Evolutionary conservation across 2,329 filamentous ascomycete species (phyloP).

Genomic region (Apiospora sp.): DNA sequence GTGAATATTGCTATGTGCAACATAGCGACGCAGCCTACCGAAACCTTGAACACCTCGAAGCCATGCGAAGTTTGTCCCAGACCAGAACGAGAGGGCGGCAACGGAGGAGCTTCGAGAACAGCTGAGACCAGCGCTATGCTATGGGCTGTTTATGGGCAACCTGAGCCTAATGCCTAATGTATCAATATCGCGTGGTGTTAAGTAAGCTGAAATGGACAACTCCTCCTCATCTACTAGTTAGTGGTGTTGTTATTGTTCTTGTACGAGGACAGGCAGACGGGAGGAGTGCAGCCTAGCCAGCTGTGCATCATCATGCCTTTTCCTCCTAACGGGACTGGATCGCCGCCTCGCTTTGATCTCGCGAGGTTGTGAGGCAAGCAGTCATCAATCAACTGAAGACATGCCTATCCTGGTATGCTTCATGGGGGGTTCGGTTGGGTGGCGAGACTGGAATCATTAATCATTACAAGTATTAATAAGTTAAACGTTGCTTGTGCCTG

Average conservation of each 20-base stretch:
- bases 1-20: background rate
- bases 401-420: background rate
- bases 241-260: background rate
- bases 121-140: background rate
- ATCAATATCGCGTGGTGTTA: constrained; percentile 14
- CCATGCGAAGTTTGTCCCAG: background rate
- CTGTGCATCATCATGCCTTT: background rate
- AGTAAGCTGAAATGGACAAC: background rate
- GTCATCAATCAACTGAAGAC: background rate
- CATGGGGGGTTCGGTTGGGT: background rate
- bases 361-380: background rate
- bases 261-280: background rate
- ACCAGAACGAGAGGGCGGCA: background rate
- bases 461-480: background rate
- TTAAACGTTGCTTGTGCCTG: background rate
- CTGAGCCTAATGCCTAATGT: background rate
- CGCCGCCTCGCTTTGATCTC: constrained; percentile 9
- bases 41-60: constrained; percentile 16
- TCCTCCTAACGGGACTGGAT: background rate
- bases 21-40: background rate
- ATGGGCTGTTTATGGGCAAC: background rate
- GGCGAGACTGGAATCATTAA: background rate
- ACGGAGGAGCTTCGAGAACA: constrained; percentile 8
- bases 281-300: background rate
- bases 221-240: background rate